phyloP scores from a whole-genome alignment of 768 basidiomycete species.

The Boletus sp. region DNA sequence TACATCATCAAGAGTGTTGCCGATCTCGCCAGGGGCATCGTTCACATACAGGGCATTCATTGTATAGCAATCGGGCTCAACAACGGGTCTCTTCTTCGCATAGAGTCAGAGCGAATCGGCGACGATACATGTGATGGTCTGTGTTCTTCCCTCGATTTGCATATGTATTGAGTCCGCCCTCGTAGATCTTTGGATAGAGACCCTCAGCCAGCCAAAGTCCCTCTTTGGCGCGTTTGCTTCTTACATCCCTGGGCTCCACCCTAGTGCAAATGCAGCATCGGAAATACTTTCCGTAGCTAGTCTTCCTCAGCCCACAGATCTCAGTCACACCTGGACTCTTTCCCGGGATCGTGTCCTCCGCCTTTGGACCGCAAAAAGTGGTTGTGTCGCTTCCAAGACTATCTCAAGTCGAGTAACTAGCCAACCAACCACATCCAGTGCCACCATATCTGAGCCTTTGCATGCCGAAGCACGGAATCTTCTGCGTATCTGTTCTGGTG shows the following conservation, averaged over 20 bases:
- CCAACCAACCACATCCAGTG: slow-evolving; percentile 30
- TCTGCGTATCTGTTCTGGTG: slow-evolving; percentile 56
- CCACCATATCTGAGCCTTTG: slow-evolving; percentile 45
- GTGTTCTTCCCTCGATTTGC: slow-evolving; percentile 21
- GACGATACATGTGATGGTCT: slow-evolving; percentile 57
- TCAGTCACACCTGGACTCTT: slow-evolving; percentile 76
- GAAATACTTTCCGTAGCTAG: slow-evolving; percentile 72
- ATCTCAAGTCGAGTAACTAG: slow-evolving; percentile 39
- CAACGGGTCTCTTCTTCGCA: slow-evolving; percentile 62
- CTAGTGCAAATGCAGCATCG: slow-evolving; percentile 43
- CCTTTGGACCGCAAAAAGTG: slow-evolving; percentile 76
- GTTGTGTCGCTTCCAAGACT: slow-evolving; percentile 63
- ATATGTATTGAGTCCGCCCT: slow-evolving; percentile 8
- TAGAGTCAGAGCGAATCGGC: slow-evolving; percentile 61
- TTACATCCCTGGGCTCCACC: slow-evolving; percentile 54
- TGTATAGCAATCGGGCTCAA: slow-evolving; percentile 59
- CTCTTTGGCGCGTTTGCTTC: slow-evolving; percentile 66
- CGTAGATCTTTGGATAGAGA: slow-evolving; percentile 72
- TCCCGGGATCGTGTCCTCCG: slow-evolving; percentile 84
- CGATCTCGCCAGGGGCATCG: slow-evolving; percentile 43
- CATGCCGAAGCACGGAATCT: slow-evolving; percentile 61
- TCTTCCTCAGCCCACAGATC: slow-evolving; percentile 72
- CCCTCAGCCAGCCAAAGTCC: slow-evolving; percentile 57
- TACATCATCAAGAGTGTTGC: slow-evolving; percentile 56
- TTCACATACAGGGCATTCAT: slow-evolving; percentile 66